Conservation (phyloP, 2,329 filamentous ascomycete genomes). For the Exophiala sp. region DNA sequence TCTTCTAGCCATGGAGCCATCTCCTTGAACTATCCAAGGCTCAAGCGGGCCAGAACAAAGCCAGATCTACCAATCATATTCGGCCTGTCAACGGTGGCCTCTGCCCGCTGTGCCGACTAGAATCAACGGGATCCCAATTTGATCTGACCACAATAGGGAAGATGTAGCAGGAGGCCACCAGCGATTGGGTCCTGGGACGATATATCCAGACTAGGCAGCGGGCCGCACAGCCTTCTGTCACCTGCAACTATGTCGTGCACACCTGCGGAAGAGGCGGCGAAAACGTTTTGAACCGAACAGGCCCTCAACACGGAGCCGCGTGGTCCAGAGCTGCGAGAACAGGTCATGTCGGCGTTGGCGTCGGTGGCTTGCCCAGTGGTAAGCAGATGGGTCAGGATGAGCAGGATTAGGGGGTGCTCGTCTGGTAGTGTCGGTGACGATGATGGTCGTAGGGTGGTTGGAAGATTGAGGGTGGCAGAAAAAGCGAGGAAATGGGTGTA, state of each 20-base stretch:
- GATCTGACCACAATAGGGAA: not conserved
- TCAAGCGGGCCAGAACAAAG: conserved; percentile 3
- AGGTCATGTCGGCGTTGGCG: not conserved
- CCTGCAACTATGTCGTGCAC: conserved; percentile 24
- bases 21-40: not conserved
- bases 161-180: not conserved
- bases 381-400: too few relatives aligned
- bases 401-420: too few relatives aligned
- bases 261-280: conserved; percentile 8
- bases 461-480: not conserved
- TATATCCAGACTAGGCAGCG: conserved; percentile 10
- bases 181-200: conserved; percentile 4
- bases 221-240: conserved; percentile 20
- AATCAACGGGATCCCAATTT: not conserved
- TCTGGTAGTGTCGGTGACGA: not conserved
- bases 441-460: conserved; percentile 1
- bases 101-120: conserved; percentile 5
- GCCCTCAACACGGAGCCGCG: conserved; percentile 16
- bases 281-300: conserved; percentile 11
- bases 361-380: not conserved
- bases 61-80: conserved; percentile 8
- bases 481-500: not conserved
- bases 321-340: conserved; percentile 4
- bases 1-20: not conserved
- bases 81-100: not conserved